phyloP scores from a whole-genome alignment of 345 rosid genomes.

The Euclidium syriacum region DNA sequence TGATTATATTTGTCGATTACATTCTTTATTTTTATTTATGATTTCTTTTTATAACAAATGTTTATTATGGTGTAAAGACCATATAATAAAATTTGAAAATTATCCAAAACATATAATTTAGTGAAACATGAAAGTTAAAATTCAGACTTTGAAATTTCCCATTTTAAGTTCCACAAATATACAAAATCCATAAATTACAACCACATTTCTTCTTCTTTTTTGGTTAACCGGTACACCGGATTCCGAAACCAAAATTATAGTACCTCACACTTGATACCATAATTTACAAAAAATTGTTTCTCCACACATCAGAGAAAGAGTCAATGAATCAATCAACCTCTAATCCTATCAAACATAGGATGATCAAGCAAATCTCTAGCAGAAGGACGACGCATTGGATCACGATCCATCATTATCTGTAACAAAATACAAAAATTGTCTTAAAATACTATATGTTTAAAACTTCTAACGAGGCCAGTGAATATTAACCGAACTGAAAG shows the following conservation, averaged over 20 bases:
- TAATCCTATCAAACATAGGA: slow-evolving; percentile 53
- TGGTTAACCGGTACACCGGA: neutral
- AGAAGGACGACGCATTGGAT: slow-evolving; percentile 69
- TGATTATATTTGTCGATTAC: too few relatives aligned
- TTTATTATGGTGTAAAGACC: too few relatives aligned
- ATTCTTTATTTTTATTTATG: too few relatives aligned
- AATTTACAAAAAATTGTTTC: slow-evolving; percentile 20
- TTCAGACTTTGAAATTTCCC: too few relatives aligned
- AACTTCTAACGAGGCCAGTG: too few relatives aligned
- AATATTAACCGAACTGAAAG: too few relatives aligned
- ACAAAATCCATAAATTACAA: slow-evolving; percentile 5
- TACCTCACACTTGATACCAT: slow-evolving; percentile 14
- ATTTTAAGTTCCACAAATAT: neutral
- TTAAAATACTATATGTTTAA: too few relatives aligned
- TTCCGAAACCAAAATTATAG: neutral
- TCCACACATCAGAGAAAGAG: neutral
- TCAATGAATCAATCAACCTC: slow-evolving; percentile 20
- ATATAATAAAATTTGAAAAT: too few relatives aligned
- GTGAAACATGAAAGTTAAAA: too few relatives aligned
- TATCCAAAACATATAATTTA: too few relatives aligned
- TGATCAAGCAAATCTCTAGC: slow-evolving; percentile 59
- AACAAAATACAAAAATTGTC: slow-evolving; percentile 9
- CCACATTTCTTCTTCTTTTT: neutral
- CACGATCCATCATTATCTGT: slow-evolving; percentile 81
- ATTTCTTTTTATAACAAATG: too few relatives aligned